phyloP scores from a whole-genome alignment of 345 rosid genomes.

The Gossypium raimondii region DNA sequence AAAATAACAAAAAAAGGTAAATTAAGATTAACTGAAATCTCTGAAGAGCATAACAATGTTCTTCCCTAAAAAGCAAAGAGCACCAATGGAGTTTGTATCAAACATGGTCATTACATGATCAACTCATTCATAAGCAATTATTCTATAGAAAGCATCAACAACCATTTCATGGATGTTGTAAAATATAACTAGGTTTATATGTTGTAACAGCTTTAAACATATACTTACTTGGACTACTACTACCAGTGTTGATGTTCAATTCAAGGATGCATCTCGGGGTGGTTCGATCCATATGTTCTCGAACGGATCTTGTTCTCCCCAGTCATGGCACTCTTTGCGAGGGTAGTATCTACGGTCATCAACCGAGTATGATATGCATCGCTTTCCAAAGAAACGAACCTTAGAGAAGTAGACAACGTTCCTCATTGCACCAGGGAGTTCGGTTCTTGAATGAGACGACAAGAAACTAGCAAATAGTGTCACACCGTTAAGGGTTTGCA shows the following conservation, averaged over 20 bases:
- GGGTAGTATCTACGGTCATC: constrained; percentile 50
- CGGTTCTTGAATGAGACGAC: constrained; percentile 48
- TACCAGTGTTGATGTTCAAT: constrained; percentile 17
- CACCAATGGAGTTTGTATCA: constrained; percentile 18
- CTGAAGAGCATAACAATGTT: neutral
- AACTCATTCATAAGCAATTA: constrained; percentile 10
- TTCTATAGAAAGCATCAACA: constrained; percentile 5
- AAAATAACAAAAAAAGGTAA: neutral
- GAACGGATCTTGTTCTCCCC: constrained; percentile 62
- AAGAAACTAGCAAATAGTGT: constrained; percentile 61
- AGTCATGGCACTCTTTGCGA: constrained; percentile 52
- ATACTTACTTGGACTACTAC: constrained; percentile 11
- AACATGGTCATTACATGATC: neutral
- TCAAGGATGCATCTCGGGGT: constrained; percentile 37
- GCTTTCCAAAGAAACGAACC: constrained; percentile 66
- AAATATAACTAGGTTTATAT: neutral
- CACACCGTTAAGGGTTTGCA: constrained; percentile 49
- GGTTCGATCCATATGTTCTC: constrained; percentile 61
- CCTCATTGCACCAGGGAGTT: constrained; percentile 49
- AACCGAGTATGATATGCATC: constrained; percentile 58
- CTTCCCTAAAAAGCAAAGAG: no score
- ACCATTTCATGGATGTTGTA: neutral
- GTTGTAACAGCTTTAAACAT: neutral
- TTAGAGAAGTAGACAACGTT: constrained; percentile 63
- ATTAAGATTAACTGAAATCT: neutral